phyloP scores from a whole-genome alignment of 2,329 filamentous ascomycete species.

The Pyrenochaeta sp. region DNA sequence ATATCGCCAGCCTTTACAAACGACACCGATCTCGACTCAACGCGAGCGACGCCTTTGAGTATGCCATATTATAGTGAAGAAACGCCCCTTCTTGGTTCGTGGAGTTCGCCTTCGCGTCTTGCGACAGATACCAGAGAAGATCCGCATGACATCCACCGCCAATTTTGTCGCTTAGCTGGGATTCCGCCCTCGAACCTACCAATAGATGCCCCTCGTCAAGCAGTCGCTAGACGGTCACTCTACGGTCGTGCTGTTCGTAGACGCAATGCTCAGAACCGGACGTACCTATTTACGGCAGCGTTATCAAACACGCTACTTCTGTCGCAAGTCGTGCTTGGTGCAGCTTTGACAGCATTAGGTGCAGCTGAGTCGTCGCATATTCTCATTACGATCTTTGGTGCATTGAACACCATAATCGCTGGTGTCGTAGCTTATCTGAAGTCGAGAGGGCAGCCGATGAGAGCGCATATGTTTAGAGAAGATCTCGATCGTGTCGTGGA shows the following conservation, averaged over 20 bases:
- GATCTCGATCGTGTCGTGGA: conserved; percentile 52
- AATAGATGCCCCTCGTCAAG: not conserved
- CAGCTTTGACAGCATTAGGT: conserved; percentile 51
- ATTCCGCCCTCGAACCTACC: conserved; percentile 32
- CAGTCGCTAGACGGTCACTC: conserved; percentile 40
- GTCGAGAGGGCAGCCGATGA: conserved; percentile 51
- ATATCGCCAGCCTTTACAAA: no score
- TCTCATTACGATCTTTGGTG: conserved; percentile 52
- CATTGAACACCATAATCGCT: conserved; percentile 53
- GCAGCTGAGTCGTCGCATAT: conserved; percentile 46
- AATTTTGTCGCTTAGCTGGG: conserved; percentile 48
- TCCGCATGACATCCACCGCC: conserved; percentile 28
- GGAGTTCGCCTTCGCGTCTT: not conserved
- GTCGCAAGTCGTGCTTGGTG: conserved; percentile 52
- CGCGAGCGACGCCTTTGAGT: not conserved
- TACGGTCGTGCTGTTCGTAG: conserved; percentile 48
- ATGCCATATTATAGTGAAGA: conserved; percentile 1
- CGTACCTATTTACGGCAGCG: conserved; percentile 48
- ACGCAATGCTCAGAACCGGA: conserved; percentile 41
- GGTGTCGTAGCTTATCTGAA: conserved; percentile 53
- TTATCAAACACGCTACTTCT: conserved; percentile 50
- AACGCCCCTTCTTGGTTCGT: conserved; percentile 1
- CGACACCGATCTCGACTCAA: no score
- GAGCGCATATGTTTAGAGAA: conserved; percentile 52
- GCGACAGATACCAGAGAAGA: not conserved